Percentiles rank a stretch among this genome's conserved stretches.
Evolutionary conservation across 2,329 filamentous ascomycete species (phyloP).

Genomic region (Gnomoniopsis smithogilvyi): DNA sequence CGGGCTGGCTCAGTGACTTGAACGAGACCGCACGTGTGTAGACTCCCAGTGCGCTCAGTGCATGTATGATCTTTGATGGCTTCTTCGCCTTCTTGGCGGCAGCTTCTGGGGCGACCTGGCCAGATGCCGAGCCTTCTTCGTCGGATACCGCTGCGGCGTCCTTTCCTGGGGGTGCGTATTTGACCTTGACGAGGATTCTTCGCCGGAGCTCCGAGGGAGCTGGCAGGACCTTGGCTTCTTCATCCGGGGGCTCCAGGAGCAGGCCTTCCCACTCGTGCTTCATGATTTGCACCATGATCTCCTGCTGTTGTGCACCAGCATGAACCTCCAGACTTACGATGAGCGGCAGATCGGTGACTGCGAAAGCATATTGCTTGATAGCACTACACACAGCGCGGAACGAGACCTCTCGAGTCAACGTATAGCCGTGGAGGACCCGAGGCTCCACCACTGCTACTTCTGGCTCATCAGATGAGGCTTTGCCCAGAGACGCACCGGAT

Average conservation of each 20-base stretch:
- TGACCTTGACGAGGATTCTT: constrained; percentile 85
- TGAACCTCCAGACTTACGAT: constrained; percentile 95
- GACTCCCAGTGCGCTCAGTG: constrained; percentile 72
- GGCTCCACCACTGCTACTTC: constrained; percentile 56
- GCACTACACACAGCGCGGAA: constrained; percentile 83
- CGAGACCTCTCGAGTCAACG: constrained; percentile 80
- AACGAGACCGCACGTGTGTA: constrained; percentile 85
- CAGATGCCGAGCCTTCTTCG: constrained; percentile 21
- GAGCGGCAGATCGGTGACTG: constrained; percentile 73
- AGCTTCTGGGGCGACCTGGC: constrained; percentile 40
- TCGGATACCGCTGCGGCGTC: constrained; percentile 27
- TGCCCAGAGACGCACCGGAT: constrained; percentile 4
- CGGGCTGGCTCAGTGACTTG: constrained; percentile 71
- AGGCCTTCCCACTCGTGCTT: constrained; percentile 74
- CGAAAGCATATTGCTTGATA: constrained; percentile 77
- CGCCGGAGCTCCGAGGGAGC: constrained; percentile 66
- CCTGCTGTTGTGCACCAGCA: constrained; percentile 75
- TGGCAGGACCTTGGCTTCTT: constrained; percentile 53
- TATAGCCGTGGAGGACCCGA: constrained; percentile 82
- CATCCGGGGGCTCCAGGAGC: constrained; percentile 56
- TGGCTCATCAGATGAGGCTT: constrained; percentile 13
- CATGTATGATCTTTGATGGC: constrained; percentile 64
- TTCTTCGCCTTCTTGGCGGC: constrained; percentile 41
- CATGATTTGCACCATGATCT: constrained; percentile 91
- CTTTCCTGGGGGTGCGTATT: constrained; percentile 53